Base-by-base conservation (phyloP, 495 filamentous ascomycete species). In the Penicillium lividum region DNA sequence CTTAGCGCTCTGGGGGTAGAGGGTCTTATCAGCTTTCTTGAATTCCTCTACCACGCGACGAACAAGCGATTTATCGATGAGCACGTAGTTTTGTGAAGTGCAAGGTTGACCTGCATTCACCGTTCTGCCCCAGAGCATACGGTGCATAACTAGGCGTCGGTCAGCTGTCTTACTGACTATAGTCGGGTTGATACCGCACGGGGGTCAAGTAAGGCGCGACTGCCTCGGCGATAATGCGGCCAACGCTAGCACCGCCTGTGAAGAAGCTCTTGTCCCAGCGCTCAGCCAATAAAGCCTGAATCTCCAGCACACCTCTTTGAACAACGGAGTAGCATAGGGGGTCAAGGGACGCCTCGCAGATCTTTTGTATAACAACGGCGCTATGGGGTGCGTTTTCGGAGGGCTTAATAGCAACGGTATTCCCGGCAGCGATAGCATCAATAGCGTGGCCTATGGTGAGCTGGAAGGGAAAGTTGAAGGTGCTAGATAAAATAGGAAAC, bases 221-320 rank as follows among this genome's bases (percentile, higher is more conserved):
- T 60, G 94, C 94, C 76, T 92, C 90, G 25, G 92, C 85, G 63
- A 98, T 86, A 73, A 97, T 93, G 48, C 80, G 89, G 50, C 89
- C 94, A 40, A 97, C 92, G 33, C 66, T 76, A 8, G 80, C 76
- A 61, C 82, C 83, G 44, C 94, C 94, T 13, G 94, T 98, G 77
- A 95, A 98, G 77, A 95, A 93, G 63, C 98, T 93, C 81, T 96
- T 97, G 73, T 95, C 93, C 91, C 92, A 98, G 66, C 93, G 92
- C 73, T 92, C 84, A 51, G 92, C 84, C 10, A 98, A 79, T 34
- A 98, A 75, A 7, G 86, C 86, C 16, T 88, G 90, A 3, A 88
- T 90, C 80, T 96, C 91, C 22, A 86, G 79, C 29, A 96, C 67
- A 8, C 77, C 84, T 52, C 94, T 93, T 71, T 96, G 92, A 56